Evolutionary conservation across 495 filamentous ascomycete genomes (phyloP), one percentile per base, ranked within the genome.

Genomic region (Hypomontagnella submonticulosa): DNA sequence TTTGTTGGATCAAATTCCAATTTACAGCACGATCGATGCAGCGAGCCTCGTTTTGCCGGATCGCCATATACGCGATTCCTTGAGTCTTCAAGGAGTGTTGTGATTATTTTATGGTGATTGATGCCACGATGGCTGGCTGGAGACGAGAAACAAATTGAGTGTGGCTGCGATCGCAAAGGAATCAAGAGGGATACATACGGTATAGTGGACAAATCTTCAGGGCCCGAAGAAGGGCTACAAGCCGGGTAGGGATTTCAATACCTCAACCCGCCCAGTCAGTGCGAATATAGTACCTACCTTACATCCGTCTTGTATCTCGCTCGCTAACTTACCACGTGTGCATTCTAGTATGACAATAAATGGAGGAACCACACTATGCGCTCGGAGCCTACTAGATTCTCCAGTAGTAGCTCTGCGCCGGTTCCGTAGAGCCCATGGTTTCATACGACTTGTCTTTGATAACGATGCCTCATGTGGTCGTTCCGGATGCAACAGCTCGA

Each of bases 141-240:
- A 59, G 32, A 56, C 27, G 32, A 37, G 49, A 9, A 55, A 55
- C 54, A 2, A 61, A 55, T 60, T 69, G 48, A 59, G 37, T 52
- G 66, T 63, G 66, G 59, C 54, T 63, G 65, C 59, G 63, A 54
- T 59, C 55, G 65, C 59, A 23, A 63, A 60, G 54, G 52, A 59
- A 63, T 52, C 43, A 46, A 50, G 44, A 48, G 33, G 53, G 27
- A 63, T 43, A 55, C 55, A 20, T 41, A 41, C 48, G 44, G 48
- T 62, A 67, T 62, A 67, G 52, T 57, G 58, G 58, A 67, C 52
- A 62, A 54, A 61, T 53, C 64, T 51, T 56, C 58, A 67, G 57
- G 64, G 64, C 51, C 64, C 58, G 52, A 62, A 61, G 56, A 40
- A 53, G 53, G 23, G 53, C 57, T 62, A 61, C 64, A 62, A 57